These are phyloP conservation scores for Mangifera indica DNA, from an alignment of 345 rosid genomes.

Conservation along the genomic window DNA sequence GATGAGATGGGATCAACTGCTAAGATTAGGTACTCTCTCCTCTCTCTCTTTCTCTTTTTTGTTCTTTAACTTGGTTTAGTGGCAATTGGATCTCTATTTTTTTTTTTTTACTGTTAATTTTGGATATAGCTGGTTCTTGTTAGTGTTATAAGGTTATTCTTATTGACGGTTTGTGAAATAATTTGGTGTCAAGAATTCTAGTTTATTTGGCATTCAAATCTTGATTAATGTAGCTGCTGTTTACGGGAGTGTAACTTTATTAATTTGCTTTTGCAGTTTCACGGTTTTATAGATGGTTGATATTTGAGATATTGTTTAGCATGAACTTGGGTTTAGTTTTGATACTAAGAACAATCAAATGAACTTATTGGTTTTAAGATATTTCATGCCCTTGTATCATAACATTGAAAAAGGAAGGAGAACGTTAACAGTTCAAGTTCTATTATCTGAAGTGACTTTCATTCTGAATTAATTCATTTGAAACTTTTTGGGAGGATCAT, in stretches of 20 bases:
- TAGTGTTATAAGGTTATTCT: not conserved
- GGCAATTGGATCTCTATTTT: not conserved
- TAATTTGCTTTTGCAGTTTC: not conserved
- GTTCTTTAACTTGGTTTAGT: not conserved
- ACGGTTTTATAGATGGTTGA: not conserved
- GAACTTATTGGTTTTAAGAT: not conserved
- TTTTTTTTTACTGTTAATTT: not conserved
- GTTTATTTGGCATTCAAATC: not conserved
- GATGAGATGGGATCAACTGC: slow-evolving; percentile 17
- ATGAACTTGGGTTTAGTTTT: not conserved
- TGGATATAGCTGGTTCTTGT: slow-evolving; percentile 6
- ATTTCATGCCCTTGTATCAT: not conserved
- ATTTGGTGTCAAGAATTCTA: not conserved
- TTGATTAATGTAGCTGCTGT: not conserved
- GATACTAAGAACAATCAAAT: not conserved
- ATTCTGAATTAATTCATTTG: not conserved
- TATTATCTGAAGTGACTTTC: not conserved
- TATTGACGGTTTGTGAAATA: not conserved
- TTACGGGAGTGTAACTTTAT: not conserved
- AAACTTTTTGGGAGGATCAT: not conserved
- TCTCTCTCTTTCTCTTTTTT: no score
- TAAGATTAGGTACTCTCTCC: not conserved
- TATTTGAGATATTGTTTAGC: not conserved
- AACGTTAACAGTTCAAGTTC: not conserved
- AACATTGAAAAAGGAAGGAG: not conserved